phyloP scores from a whole-genome alignment of 2,329 filamentous ascomycete species.

The Tolypocladium capitatum region DNA sequence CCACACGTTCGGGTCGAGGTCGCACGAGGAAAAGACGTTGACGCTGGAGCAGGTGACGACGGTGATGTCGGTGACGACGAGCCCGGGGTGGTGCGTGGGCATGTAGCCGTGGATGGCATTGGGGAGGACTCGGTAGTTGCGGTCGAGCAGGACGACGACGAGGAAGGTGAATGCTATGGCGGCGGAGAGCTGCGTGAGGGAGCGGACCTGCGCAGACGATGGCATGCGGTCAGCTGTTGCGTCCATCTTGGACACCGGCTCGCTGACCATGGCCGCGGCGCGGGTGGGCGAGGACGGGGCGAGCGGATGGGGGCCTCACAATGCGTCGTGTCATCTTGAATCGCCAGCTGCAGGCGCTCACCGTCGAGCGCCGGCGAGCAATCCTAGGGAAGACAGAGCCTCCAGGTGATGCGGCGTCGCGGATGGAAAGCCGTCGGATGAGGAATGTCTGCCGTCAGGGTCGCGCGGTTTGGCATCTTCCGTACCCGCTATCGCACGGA shows the following conservation, averaged over 20 bases:
- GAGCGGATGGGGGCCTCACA: slow-evolving; percentile 10
- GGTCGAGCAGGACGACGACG: slow-evolving; percentile 71
- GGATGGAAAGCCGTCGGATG: neutral
- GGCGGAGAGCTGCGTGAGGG: slow-evolving; percentile 61
- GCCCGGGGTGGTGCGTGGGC: slow-evolving; percentile 71
- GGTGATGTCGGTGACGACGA: slow-evolving; percentile 75
- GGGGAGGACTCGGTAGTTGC: slow-evolving; percentile 75
- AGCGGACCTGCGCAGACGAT: slow-evolving; percentile 36
- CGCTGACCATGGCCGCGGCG: neutral
- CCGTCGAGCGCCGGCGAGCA: neutral
- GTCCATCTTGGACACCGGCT: neutral
- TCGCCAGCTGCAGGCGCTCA: neutral
- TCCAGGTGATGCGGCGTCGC: neutral
- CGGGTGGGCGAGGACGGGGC: neutral
- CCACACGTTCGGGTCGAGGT: slow-evolving; percentile 60
- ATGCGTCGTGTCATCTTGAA: slow-evolving; percentile 23
- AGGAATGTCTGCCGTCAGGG: neutral
- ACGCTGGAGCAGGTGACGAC: slow-evolving; percentile 62
- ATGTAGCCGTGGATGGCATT: slow-evolving; percentile 76
- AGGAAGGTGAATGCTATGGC: slow-evolving; percentile 54
- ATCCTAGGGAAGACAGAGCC: neutral
- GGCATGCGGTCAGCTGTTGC: neutral
- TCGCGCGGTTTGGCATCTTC: slow-evolving; percentile 1
- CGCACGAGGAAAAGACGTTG: slow-evolving; percentile 64
- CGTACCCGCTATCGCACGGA: slow-evolving; percentile 3